Conservation (phyloP, 2,329 filamentous ascomycete species). For the Calonectria leucothoes region DNA sequence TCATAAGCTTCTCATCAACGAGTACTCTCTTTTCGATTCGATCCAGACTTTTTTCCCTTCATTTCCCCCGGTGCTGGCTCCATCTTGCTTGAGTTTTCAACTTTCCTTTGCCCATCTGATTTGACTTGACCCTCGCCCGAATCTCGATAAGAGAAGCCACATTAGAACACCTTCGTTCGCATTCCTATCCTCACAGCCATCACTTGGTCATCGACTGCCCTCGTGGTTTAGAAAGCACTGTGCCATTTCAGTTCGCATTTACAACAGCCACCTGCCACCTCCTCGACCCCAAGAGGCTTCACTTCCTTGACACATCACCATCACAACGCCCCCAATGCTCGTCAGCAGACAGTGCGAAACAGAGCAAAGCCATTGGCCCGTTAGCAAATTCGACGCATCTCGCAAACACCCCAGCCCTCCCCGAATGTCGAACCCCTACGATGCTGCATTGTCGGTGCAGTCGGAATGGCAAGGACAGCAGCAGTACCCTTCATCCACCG, state of each 20-base stretch:
- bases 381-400: slow-evolving; percentile 62
- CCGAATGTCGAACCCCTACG: slow-evolving; percentile 69
- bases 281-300: slow-evolving; percentile 25
- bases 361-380: slow-evolving; percentile 67
- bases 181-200: slow-evolving; percentile 30
- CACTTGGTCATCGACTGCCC: slow-evolving; percentile 19
- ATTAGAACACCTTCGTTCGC: background rate
- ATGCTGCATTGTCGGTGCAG: slow-evolving; percentile 63
- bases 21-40: slow-evolving; percentile 8
- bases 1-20: slow-evolving; percentile 14
- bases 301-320: slow-evolving; percentile 48
- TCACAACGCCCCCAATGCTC: slow-evolving; percentile 54
- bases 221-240: slow-evolving; percentile 28
- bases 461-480: slow-evolving; percentile 69
- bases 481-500: slow-evolving; percentile 60
- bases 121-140: too few relatives aligned
- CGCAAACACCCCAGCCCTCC: slow-evolving; percentile 57
- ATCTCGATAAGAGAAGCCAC: background rate
- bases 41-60: background rate
- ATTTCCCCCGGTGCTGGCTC: slow-evolving; percentile 1
- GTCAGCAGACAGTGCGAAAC: slow-evolving; percentile 65
- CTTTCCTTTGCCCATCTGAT: background rate
- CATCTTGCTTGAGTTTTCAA: slow-evolving; percentile 11
- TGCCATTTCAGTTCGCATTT: slow-evolving; percentile 32
- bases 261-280: slow-evolving; percentile 19